Conservation (phyloP, 768 basidiomycete species). For the Termitomyces sp. region DNA sequence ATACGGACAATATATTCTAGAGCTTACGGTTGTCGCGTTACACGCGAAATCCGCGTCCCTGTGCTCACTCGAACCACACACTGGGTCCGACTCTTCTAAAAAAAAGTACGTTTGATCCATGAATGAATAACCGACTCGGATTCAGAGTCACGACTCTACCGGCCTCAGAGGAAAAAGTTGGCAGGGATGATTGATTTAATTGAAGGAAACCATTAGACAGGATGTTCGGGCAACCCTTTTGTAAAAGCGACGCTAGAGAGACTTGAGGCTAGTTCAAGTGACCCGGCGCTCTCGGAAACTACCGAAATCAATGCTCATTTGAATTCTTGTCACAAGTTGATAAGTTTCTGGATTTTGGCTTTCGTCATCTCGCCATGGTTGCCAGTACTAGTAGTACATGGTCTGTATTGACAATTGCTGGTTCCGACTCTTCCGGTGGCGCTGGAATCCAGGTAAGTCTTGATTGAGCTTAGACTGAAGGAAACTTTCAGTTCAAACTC, state of each 20-base stretch:
- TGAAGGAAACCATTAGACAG: too few species aligned
- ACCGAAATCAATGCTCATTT: neutral
- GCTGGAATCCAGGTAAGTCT: constrained; percentile 81
- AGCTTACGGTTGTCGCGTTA: neutral
- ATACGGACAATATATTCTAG: too few species aligned
- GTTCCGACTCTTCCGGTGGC: constrained; percentile 80
- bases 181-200: neutral
- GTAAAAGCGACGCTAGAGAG: too few species aligned
- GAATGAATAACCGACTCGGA: neutral
- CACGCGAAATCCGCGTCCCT: neutral
- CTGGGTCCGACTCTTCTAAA: neutral
- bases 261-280: too few species aligned
- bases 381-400: neutral
- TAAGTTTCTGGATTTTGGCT: neutral
- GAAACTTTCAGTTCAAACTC: neutral
- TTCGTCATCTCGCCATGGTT: neutral
- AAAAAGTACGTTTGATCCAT: neutral
- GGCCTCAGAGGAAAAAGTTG: too few species aligned
- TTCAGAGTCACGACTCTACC: neutral
- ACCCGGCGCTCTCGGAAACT: neutral
- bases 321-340: too few species aligned
- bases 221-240: too few species aligned
- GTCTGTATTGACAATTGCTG: constrained; percentile 65
- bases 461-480: too few species aligned
- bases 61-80: neutral